Base-by-base conservation (phyloP, 148 eudicot species). In the Camellia lanceoleosa region DNA sequence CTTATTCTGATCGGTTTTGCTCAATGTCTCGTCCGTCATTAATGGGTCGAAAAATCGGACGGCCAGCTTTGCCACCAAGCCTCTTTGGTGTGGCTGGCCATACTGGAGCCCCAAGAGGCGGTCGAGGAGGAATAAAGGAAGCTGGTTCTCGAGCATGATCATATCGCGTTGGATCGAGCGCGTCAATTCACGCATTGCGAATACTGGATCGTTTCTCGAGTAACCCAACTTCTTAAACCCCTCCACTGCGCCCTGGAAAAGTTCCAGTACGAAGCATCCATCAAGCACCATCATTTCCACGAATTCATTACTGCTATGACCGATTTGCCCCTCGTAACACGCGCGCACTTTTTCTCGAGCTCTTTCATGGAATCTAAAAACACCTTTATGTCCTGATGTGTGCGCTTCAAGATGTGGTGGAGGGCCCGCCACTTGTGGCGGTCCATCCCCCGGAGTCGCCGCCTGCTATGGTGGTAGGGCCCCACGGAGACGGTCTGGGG, bases 101-200 rank as follows among this genome's bases (percentile, higher is more conserved):
- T 81, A 30, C 76, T 95, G 97, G 10, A 93, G 86, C 11, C 88
- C 86, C 4, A 87, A 80, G 3, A 92, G 80, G 55, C 75, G 82
- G 19, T 95, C 98, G 3, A 95, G 93, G 12, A 95, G 83, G 65
- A 95, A 95, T 0, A 95, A 76, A 5, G 97, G 98, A 10, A 93
- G 86, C 62, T 95, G 97, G 77, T 95, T 95, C 85, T 95, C 98
- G 1, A 95, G 89, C 98, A 93, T 95, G 54, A 95, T 92, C 97
- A 95, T 92, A 83, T 93, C 99, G 13, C 97, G 59, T 64, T 91
- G 89, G 23, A 95, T 91, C 8, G 94, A 93, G 66, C 92, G 93
- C 94, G 92, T 92, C 44, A 91, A 88, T 2, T 94, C 93, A 30
- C 97, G 81, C 97, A 93, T 91, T 0, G 96, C 93, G 64, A 95